Evolutionary conservation across 805 yeast species (phyloP), one percentile per base, ranked within the genome.

Genomic region (Kregervanrija fluxuum): DNA sequence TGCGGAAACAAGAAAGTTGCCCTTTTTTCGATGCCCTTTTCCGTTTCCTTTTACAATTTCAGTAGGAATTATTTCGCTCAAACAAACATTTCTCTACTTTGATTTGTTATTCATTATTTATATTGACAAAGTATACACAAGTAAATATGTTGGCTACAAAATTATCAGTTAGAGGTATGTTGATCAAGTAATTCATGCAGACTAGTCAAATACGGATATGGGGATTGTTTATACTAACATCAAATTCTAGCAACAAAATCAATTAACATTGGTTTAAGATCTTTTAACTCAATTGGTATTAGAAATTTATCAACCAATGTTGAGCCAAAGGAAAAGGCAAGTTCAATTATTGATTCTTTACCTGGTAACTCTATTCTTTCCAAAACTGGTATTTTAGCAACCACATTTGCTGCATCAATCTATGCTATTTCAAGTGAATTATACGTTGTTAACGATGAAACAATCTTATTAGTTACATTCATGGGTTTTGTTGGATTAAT

Each of bases 341-440:
- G 78, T 62, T 80, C 96, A 43, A 80, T 91, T 68, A 80, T 91
- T 60, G 90, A 85, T 62, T 87, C 96, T 52, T 71, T 93, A 56
- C 99, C 99, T 67, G 97, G 97, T 66, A 83, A 79, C 80, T 79
- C 80, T 61, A 73, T 79, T 57, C 68, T 91, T 56, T 79, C 96
- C 55, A 93, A 93, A 80, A 88, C 97, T 51, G 96, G 97, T 64
- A 77, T 90, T 62, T 74, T 93, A 61, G 96, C 96, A 60, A 90
- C 99, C 44, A 79, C 91, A 50, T 80, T 96, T 49, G 97, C 97
- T 51, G 98, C 95, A 46, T 82, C 95, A 49, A 68, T 91, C 56
- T 93, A 89, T 71, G 96, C 96, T 54, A 82, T 93, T 64, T 85
- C 96, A 60, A 88, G 87, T 70, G 95, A 88, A 69, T 76, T 93